Conservation (phyloP, 169 alveolate species). For the Plasmodium cynomolgi region DNA sequence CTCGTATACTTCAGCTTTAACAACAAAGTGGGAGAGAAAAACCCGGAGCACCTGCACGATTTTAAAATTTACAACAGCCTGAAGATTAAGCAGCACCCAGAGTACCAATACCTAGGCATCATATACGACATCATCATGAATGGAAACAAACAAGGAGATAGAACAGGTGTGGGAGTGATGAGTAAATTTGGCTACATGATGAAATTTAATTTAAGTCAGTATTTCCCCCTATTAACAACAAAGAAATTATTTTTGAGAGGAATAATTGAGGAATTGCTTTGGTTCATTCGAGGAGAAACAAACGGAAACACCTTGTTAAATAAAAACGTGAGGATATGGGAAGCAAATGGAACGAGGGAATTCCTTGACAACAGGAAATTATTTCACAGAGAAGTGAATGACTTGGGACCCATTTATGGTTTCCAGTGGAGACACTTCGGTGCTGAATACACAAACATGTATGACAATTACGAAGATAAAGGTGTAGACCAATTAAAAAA, state of each 20-base stretch:
- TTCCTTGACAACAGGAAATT: conserved; percentile 95
- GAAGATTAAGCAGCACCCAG: conserved; percentile 89
- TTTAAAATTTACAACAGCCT: conserved; percentile 79
- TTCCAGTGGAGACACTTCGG: conserved; percentile 99
- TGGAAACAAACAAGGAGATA: conserved; percentile 92
- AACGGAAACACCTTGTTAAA: conserved; percentile 94
- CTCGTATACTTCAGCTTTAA: conserved; percentile 30
- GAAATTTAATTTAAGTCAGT: conserved; percentile 93
- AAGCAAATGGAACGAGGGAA: conserved; percentile 97
- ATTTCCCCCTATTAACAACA: conserved; percentile 97
- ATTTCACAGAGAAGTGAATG: conserved; percentile 95
- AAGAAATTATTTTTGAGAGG: conserved; percentile 95
- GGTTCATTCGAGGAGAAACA: conserved; percentile 97
- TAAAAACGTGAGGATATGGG: conserved; percentile 96
- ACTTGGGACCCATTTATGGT: conserved; percentile 98
- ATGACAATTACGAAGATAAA: conserved; percentile 89
- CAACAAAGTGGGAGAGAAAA: conserved; percentile 48
- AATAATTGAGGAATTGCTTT: conserved; percentile 94
- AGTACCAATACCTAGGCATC: conserved; percentile 94
- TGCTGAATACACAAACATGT: conserved; percentile 93
- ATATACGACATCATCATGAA: conserved; percentile 91
- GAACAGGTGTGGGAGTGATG: conserved; percentile 93
- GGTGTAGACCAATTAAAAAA: conserved; percentile 96
- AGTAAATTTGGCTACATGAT: conserved; percentile 94
- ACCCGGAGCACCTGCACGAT: conserved; percentile 7